Base-by-base conservation (phyloP, 129 eudicot species). In the Solidago caesia region DNA sequence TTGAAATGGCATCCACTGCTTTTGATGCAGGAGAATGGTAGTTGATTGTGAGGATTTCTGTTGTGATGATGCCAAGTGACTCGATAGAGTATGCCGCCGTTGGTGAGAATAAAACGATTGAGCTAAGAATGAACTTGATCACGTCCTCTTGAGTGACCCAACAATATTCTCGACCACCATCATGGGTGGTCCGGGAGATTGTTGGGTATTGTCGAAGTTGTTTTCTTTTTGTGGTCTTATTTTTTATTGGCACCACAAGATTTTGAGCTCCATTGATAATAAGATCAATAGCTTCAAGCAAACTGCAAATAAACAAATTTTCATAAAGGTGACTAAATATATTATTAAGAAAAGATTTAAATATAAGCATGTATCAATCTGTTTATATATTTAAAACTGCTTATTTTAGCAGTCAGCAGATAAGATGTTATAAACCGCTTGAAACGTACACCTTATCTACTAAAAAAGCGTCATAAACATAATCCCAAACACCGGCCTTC, bases 121-220 rank as follows among this genome's bases (percentile, higher is more conserved):
- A 84, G 82, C 89, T 85, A 11, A 87, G 84, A 26, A 92, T 73
- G 82, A 89, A 92, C 49, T 89, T 64, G 56, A 89, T 75, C 15
- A 92, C 80, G 45, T 92, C 97, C 68, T 89, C 96, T 70, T 87
- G 96, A 2, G 97, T 89, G 44, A 92, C 68, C 96, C 97, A 92
- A 73, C 97, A 92, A 79, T 68, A 92, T 68, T 89, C 93, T 4
- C 73, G 89, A 80, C 91, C 87, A 46, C 80, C 85, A 14, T 56
- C 55, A 77, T 87, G 91, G 48, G n/a, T 51, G 3, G 88, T 78
- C 11, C 82, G 83, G 75, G 72, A 51, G 8, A 2, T 61, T 7
- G 85, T 58, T 15, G 86, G 72, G 67, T 10, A 27, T 67, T 79
- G 88, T 49, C 75, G 77, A 26, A 81, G 80, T 10, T 64, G 83